Conservation (phyloP, 352 stramenopile species). For the Pythium vanterpoolii region DNA sequence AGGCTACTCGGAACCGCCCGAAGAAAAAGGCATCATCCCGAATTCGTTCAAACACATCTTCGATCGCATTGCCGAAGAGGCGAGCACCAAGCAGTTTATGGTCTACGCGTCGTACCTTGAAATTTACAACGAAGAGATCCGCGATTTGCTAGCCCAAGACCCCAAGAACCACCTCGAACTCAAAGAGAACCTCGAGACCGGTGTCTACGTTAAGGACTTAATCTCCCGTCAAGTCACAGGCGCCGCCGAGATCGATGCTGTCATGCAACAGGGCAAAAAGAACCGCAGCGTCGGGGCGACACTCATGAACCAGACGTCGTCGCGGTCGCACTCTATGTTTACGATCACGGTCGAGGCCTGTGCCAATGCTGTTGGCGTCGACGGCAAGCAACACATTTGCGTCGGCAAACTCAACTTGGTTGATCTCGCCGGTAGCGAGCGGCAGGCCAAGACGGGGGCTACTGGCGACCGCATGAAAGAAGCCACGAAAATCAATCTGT, state of each 20-base stretch:
- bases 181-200: conserved; percentile 92
- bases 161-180: conserved; percentile 89
- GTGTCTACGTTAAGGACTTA: conserved; percentile 96
- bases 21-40: conserved; percentile 94
- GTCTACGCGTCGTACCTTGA: conserved; percentile 90
- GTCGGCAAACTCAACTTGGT: conserved; percentile 97
- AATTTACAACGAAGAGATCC: conserved; percentile 95
- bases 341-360: conserved; percentile 92
- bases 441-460: conserved; percentile 69
- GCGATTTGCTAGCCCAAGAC: conserved; percentile 84
- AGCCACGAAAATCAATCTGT: conserved; percentile 80
- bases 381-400: conserved; percentile 84
- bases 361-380: conserved; percentile 38
- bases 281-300: conserved; percentile 92
- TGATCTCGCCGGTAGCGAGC: conserved; percentile 71
- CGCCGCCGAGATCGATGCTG: conserved; percentile 89
- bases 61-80: conserved; percentile 82
- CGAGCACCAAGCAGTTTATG: conserved; percentile 75
- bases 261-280: conserved; percentile 92
- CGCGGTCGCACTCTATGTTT: conserved; percentile 94
- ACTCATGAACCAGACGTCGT: conserved; percentile 95
- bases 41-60: conserved; percentile 97
- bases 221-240: conserved; percentile 79
- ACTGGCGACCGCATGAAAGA: conserved; percentile 86
- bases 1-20: conserved; percentile 82